These are phyloP conservation scores for Pterocarpus santalinus DNA, from an alignment of 306 rosid genomes.

Conservation along the genomic window DNA sequence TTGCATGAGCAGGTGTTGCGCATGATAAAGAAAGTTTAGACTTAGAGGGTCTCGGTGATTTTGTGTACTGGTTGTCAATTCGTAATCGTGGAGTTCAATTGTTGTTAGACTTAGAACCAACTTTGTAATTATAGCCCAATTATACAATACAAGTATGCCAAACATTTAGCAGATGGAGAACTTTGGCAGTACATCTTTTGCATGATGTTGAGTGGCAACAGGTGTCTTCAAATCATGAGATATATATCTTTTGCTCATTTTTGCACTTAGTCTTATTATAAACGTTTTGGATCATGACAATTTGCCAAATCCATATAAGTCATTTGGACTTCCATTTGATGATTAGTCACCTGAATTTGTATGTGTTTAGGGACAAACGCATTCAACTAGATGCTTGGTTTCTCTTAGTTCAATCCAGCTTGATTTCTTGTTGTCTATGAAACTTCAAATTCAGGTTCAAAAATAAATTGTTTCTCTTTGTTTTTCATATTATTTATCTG, in stretches of 20 bases:
- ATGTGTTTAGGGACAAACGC: background rate
- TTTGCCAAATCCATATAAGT: slow-evolving; percentile 2
- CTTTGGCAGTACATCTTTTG: slow-evolving; percentile 5
- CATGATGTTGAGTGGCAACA: background rate
- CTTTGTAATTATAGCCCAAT: background rate
- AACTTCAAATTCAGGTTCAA: background rate
- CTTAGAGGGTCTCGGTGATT: slow-evolving; percentile 18
- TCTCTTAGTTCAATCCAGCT: slow-evolving; percentile 10
- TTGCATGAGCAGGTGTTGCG: background rate
- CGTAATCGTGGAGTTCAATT: background rate
- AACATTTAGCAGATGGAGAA: slow-evolving; percentile 9
- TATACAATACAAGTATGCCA: background rate
- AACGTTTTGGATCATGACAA: background rate
- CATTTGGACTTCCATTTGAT: slow-evolving; percentile 13
- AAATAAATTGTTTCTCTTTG: slow-evolving; percentile 14
- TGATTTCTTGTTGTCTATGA: slow-evolving; percentile 4
- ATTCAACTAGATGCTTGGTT: background rate
- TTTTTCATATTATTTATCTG: slow-evolving; percentile 1
- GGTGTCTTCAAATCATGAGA: background rate
- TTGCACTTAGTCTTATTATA: background rate
- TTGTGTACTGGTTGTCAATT: background rate
- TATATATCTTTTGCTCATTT: slow-evolving; percentile 6
- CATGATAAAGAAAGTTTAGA: background rate
- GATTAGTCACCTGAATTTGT: background rate
- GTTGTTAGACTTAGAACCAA: background rate